Evolutionary conservation across 768 basidiomycete genomes (phyloP).

Genomic region (Rickenella mellea): DNA sequence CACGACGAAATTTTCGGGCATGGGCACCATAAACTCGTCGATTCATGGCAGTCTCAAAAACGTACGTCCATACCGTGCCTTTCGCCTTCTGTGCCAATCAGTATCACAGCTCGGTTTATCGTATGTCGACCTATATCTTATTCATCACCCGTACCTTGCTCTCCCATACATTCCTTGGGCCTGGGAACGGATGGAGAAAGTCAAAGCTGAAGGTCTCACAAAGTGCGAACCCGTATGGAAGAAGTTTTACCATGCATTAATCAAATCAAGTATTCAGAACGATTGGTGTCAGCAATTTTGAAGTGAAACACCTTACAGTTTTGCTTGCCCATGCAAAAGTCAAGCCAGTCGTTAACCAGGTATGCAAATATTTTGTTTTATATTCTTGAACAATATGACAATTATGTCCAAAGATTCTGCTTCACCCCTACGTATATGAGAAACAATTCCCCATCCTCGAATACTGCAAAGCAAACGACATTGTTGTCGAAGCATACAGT

Average conservation of each 20-base stretch:
- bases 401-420: conserved; percentile 36
- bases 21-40: conserved; percentile 41
- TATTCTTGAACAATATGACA: background rate
- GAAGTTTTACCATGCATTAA: background rate
- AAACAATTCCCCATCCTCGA: conserved; percentile 46
- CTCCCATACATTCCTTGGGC: conserved; percentile 48
- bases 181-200: conserved; percentile 56
- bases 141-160: conserved; percentile 48
- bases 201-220: conserved; percentile 45
- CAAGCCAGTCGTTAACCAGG: conserved; percentile 63
- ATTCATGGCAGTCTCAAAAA: conserved; percentile 47
- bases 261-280: conserved; percentile 30
- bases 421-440: conserved; percentile 63
- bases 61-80: conserved; percentile 23
- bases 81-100: conserved; percentile 10
- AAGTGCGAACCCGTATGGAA: conserved; percentile 28
- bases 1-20: conserved; percentile 57
- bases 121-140: conserved; percentile 65
- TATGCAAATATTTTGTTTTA: conserved; percentile 12
- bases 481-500: conserved; percentile 68
- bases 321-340: conserved; percentile 52
- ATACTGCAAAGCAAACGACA: conserved; percentile 45
- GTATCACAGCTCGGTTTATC: conserved; percentile 44
- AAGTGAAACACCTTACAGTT: conserved; percentile 39
- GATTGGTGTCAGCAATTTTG: conserved; percentile 68